phyloP scores from a whole-genome alignment of 208 protist genomes.

The Acanthamoeba castellanii region DNA sequence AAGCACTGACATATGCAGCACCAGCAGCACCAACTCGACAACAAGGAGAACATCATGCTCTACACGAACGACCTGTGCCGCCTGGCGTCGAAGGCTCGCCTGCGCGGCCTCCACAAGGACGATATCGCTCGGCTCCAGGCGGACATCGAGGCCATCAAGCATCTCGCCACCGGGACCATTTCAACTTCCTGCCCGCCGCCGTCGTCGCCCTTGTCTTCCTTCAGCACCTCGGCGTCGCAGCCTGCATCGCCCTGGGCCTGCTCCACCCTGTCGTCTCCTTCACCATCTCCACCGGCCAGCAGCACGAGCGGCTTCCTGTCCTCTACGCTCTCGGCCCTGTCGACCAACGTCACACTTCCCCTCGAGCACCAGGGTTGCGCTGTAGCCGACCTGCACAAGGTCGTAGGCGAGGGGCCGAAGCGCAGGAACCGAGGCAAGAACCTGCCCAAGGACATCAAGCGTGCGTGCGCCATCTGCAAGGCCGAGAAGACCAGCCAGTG shows the following conservation, averaged over 20 bases:
- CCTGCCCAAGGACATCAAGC: conserved; percentile 42
- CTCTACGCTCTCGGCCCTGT: not conserved
- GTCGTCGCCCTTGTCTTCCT: not conserved
- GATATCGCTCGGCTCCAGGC: not conserved
- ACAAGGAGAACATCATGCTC: not conserved
- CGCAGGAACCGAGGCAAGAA: conserved; percentile 29
- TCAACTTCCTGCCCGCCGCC: too few relatives aligned
- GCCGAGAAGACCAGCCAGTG: conserved; percentile 54
- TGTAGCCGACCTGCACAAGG: not conserved
- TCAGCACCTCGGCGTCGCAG: not conserved
- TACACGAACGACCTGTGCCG: conserved; percentile 61
- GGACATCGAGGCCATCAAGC: conserved; percentile 7
- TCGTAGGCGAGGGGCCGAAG: not conserved
- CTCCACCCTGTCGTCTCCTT: not conserved
- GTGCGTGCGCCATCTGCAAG: conserved; percentile 44
- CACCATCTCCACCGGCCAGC: too few relatives aligned
- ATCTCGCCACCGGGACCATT: not conserved
- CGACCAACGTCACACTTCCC: too few relatives aligned
- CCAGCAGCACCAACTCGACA: too few relatives aligned
- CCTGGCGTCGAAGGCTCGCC: not conserved
- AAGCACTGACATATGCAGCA: too few relatives aligned
- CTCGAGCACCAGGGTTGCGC: too few relatives aligned
- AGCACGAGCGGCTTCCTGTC: too few relatives aligned
- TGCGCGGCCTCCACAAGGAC: not conserved
- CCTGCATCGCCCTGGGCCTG: not conserved